Evolutionary conservation across 306 rosid genomes (phyloP).

Genomic region (Leucaena leucocephala): DNA sequence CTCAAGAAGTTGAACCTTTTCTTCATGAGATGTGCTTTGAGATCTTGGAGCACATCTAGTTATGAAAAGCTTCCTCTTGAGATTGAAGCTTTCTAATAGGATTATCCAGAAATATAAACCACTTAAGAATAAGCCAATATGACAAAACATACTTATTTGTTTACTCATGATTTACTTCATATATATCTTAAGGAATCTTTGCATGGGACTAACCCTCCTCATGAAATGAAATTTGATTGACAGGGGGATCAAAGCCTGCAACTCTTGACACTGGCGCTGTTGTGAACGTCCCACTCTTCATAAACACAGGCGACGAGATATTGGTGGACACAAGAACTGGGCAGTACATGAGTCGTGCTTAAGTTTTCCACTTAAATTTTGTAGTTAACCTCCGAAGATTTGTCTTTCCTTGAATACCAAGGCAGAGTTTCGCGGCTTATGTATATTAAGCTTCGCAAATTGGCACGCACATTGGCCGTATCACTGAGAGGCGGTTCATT

Average conservation of each 20-base stretch:
- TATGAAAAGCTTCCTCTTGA: not conserved
- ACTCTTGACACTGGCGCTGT: conserved; percentile 88
- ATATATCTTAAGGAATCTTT: not conserved
- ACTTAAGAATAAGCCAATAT: not conserved
- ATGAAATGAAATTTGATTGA: conserved; percentile 33
- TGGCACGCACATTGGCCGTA: conserved; percentile 3
- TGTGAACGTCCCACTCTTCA: conserved; percentile 83
- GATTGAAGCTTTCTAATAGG: not conserved
- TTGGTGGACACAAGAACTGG: conserved; percentile 89
- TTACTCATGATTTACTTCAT: not conserved
- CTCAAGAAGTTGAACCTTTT: not conserved
- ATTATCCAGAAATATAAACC: not conserved
- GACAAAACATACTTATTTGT: not conserved
- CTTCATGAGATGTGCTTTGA: not conserved
- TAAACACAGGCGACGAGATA: conserved; percentile 76
- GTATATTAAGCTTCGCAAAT: conserved; percentile 36
- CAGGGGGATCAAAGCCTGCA: conserved; percentile 97
- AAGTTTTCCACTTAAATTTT: conserved; percentile 43
- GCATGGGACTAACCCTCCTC: not conserved
- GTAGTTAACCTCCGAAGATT: conserved; percentile 4
- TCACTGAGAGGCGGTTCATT: not conserved
- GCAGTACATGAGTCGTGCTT: conserved; percentile 85
- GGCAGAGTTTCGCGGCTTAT: conserved; percentile 37
- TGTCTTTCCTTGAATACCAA: not conserved
- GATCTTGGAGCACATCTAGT: not conserved